Percentiles rank a stretch among this genome's conserved stretches.
phyloP scores from a whole-genome alignment of 495 filamentous ascomycete genomes.

The Halenospora varia region DNA sequence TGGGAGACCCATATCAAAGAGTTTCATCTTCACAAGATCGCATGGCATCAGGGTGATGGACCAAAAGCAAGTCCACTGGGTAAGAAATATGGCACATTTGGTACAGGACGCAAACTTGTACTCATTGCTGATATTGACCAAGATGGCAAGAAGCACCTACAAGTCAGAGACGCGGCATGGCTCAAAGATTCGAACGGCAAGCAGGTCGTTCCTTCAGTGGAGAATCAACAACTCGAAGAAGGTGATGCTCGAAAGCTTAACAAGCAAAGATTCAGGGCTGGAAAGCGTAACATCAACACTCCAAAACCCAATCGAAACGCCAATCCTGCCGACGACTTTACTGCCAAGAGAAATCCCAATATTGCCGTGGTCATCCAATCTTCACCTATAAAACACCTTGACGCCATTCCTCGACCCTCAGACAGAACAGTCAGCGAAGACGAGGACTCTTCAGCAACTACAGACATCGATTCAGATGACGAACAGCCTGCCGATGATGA shows the following conservation, averaged over 20 bases:
- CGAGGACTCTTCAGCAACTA: too few relatives aligned
- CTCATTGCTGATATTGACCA: not conserved
- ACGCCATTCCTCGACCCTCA: too few relatives aligned
- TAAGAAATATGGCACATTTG: conserved; percentile 30
- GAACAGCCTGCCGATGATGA: too few relatives aligned
- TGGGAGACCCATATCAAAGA: conserved; percentile 52
- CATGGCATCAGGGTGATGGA: conserved; percentile 58
- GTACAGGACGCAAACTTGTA: not conserved
- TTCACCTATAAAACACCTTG: too few relatives aligned
- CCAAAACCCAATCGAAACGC: not conserved
- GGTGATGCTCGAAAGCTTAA: not conserved
- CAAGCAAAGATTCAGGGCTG: not conserved
- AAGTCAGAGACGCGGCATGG: conserved; percentile 1
- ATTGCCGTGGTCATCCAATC: too few relatives aligned
- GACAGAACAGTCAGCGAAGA: too few relatives aligned
- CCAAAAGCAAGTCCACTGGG: conserved; percentile 43
- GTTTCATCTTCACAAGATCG: conserved; percentile 47
- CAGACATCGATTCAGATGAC: too few relatives aligned
- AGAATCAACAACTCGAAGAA: conserved; percentile 12
- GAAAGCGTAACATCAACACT: not conserved
- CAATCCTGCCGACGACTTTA: too few relatives aligned
- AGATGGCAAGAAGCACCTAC: not conserved
- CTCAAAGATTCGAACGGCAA: conserved; percentile 10
- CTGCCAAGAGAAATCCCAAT: too few relatives aligned
- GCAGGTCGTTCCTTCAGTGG: conserved; percentile 20